Conservation (phyloP, 1,139 yeast species). For the Hyphopichia fennica region DNA sequence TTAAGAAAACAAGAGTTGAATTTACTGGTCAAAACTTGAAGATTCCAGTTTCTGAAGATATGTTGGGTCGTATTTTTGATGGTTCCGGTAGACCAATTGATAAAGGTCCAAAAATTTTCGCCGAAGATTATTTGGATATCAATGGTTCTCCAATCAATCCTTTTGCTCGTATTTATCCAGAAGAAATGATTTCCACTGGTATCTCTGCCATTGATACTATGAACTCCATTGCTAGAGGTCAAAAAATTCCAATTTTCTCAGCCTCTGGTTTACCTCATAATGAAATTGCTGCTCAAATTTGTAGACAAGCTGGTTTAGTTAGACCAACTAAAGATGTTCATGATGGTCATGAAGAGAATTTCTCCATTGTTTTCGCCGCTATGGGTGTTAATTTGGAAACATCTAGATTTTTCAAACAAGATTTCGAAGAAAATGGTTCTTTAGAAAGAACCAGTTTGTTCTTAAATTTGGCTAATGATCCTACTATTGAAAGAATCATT, state of each 20-base stretch:
- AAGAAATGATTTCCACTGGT: slow-evolving; percentile 99
- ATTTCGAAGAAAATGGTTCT: slow-evolving; percentile 98
- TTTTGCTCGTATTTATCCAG: slow-evolving; percentile 96
- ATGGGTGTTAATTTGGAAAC: slow-evolving; percentile 54
- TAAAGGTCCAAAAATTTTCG: slow-evolving; percentile 96
- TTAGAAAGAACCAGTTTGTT: slow-evolving; percentile 95
- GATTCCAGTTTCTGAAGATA: slow-evolving; percentile 95
- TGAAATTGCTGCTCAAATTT: slow-evolving; percentile 98
- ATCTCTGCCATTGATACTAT: slow-evolving; percentile 97
- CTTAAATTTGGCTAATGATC: slow-evolving; percentile 97
- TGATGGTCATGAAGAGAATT: slow-evolving; percentile 99
- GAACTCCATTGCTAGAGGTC: slow-evolving; percentile 99
- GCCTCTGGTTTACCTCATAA: slow-evolving; percentile 99
- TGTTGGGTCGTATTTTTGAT: slow-evolving; percentile 96
- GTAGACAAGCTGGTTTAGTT: slow-evolving; percentile 99
- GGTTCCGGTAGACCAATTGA: slow-evolving; percentile 99
- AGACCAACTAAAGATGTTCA: slow-evolving; percentile 99
- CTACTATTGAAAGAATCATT: slow-evolving; percentile 98
- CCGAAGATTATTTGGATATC: slow-evolving; percentile 96
- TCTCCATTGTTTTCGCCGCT: slow-evolving; percentile 98
- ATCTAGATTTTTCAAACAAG: slow-evolving; percentile 78
- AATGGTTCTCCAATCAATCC: slow-evolving; percentile 99
- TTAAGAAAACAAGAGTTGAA: slow-evolving; percentile 94
- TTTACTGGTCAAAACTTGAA: slow-evolving; percentile 93
- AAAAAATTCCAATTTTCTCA: slow-evolving; percentile 96